Evolutionary conservation across 164 flowering plant species (phyloP).

Genomic region (Hamamelis virginiana): DNA sequence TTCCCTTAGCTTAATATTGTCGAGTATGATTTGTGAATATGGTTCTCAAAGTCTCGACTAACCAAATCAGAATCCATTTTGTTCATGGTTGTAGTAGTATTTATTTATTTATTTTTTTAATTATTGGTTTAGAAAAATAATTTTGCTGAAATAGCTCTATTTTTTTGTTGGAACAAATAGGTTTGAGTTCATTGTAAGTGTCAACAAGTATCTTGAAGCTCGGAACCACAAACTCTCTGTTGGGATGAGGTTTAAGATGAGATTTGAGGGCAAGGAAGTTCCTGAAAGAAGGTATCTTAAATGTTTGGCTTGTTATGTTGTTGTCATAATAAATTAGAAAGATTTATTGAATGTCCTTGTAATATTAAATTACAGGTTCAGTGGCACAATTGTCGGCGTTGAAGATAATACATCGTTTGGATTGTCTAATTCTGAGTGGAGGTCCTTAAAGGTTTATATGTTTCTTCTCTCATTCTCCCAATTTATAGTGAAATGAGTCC

Average conservation of each 20-base stretch:
- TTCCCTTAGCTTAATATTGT: neutral
- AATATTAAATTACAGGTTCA: slow-evolving; percentile 48
- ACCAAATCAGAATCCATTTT: neutral
- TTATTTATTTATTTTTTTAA: neutral
- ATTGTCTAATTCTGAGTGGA: slow-evolving; percentile 90
- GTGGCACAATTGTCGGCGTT: slow-evolving; percentile 91
- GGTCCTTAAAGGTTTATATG: slow-evolving; percentile 76
- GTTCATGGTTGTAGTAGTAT: too few species aligned
- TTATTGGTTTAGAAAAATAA: slow-evolving; percentile 1
- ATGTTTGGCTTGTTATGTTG: neutral
- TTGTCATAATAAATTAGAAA: neutral
- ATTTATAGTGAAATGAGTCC: neutral
- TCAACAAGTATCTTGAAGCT: slow-evolving; percentile 89
- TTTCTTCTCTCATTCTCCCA: neutral
- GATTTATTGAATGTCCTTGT: neutral
- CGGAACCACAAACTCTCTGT: slow-evolving; percentile 62
- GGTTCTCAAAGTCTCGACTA: neutral
- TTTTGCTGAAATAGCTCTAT: slow-evolving; percentile 12
- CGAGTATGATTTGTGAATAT: neutral
- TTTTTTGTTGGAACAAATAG: slow-evolving; percentile 66
- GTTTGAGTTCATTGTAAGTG: slow-evolving; percentile 76
- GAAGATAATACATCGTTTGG: slow-evolving; percentile 53
- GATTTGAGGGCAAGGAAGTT: slow-evolving; percentile 94
- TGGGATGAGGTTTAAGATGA: slow-evolving; percentile 95
- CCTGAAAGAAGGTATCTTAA: slow-evolving; percentile 84